Percentiles rank a stretch among this genome's conserved stretches.
These are phyloP conservation scores for Neurospora cerealis DNA, from an alignment of 495 filamentous ascomycete species.

Conservation along the genomic window DNA sequence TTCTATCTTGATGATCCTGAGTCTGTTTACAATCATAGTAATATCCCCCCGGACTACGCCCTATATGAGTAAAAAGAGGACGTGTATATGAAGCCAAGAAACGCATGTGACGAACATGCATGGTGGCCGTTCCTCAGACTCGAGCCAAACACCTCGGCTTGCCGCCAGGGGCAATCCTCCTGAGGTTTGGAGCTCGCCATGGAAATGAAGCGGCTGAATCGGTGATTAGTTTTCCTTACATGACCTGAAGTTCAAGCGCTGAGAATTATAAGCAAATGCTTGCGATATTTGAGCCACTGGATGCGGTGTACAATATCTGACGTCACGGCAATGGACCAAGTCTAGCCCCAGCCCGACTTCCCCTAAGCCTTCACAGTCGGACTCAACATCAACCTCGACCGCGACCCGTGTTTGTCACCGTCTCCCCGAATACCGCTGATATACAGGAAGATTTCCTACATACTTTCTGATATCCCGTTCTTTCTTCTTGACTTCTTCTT, in stretches of 20 bases:
- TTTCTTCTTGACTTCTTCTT: neutral
- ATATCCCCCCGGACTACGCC: neutral
- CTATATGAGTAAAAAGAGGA: neutral
- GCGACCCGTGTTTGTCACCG: neutral
- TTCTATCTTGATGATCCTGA: neutral
- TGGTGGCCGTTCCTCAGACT: neutral
- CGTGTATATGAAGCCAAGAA: neutral
- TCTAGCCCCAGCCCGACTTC: neutral
- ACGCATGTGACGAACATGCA: neutral
- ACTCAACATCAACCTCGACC: neutral
- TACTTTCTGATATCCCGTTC: neutral
- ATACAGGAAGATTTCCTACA: neutral
- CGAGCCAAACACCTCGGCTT: neutral
- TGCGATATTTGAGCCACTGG: neutral
- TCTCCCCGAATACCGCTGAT: neutral
- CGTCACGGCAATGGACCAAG: neutral
- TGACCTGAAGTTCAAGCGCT: neutral
- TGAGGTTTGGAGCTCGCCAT: neutral
- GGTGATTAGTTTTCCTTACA: neutral
- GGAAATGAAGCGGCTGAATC: neutral
- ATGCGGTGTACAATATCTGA: neutral
- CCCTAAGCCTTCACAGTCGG: neutral
- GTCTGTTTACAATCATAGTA: neutral
- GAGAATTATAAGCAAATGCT: neutral
- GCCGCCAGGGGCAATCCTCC: neutral